Percentiles rank a stretch among this genome's conserved stretches.
These are phyloP conservation scores for Lathyrus aphaca DNA, from an alignment of 306 rosid species.

Conservation along the genomic window DNA sequence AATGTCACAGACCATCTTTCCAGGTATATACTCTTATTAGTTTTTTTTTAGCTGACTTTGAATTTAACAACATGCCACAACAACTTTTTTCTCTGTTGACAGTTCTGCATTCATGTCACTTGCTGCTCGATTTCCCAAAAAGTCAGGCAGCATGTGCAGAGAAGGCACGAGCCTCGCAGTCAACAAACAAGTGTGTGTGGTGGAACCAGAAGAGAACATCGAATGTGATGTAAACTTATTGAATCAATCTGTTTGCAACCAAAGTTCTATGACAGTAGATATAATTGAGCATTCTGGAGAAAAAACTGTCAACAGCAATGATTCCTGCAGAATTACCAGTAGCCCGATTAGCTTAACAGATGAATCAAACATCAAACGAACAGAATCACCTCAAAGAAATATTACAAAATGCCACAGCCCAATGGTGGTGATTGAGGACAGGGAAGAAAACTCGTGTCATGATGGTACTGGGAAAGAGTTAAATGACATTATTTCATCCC, in stretches of 20 bases:
- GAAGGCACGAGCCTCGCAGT: slow-evolving; percentile 39
- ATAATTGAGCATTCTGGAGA: slow-evolving; percentile 40
- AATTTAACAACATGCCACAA: slow-evolving; percentile 11
- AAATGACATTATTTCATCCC: slow-evolving; percentile 51
- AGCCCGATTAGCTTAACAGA: slow-evolving; percentile 45
- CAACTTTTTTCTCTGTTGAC: slow-evolving; percentile 44
- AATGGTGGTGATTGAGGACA: slow-evolving; percentile 40
- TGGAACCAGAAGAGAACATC: slow-evolving; percentile 42
- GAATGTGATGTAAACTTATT: slow-evolving; percentile 51
- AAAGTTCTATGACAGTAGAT: slow-evolving; percentile 37
- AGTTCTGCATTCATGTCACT: slow-evolving; percentile 98
- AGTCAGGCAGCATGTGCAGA: slow-evolving; percentile 39
- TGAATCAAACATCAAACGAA: slow-evolving; percentile 54
- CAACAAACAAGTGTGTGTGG: slow-evolving; percentile 35
- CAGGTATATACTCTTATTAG: slow-evolving; percentile 57
- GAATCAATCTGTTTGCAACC: slow-evolving; percentile 43
- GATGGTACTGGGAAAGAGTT: slow-evolving; percentile 45
- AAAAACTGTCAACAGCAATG: slow-evolving; percentile 41
- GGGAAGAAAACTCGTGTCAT: slow-evolving; percentile 44
- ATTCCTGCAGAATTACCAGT: slow-evolving; percentile 37
- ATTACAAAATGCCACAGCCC: slow-evolving; percentile 29
- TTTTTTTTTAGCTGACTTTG: slow-evolving; percentile 11
- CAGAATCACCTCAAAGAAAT: slow-evolving; percentile 46
- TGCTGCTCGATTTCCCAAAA: slow-evolving; percentile 80
- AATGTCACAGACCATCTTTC: slow-evolving; percentile 98